Conservation (phyloP, 169 alveolate species). For the Eimeria zaria region DNA sequence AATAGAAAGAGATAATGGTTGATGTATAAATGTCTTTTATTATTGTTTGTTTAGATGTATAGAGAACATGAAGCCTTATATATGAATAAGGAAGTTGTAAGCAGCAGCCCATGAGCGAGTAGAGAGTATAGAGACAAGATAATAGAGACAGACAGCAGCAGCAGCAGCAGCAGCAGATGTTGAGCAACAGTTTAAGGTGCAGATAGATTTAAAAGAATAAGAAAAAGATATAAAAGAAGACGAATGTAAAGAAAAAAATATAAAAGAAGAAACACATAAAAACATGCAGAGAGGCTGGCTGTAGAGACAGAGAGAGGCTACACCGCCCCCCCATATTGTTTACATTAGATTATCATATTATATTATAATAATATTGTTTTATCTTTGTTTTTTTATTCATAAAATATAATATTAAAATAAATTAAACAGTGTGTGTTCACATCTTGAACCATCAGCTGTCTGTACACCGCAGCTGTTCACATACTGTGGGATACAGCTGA, state of each 20-base stretch:
- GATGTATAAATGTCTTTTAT: neutral
- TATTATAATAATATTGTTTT: neutral
- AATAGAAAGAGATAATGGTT: neutral
- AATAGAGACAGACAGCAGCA: neutral
- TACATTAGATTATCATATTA: neutral
- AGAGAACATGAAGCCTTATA: neutral
- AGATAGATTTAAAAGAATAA: neutral
- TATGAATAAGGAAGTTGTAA: too few species aligned
- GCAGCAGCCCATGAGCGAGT: too few species aligned
- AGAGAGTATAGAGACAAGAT: neutral
- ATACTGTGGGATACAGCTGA: conserved; percentile 26
- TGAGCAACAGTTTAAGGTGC: neutral
- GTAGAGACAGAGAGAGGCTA: neutral
- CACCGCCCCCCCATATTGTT: neutral
- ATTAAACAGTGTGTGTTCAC: neutral
- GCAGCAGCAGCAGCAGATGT: neutral
- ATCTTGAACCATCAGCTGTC: neutral
- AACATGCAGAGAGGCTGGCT: neutral
- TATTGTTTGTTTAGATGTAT: neutral
- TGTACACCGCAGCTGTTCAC: conserved; percentile 4
- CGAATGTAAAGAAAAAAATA: neutral
- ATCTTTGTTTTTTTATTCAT: neutral
- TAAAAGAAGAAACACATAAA: neutral
- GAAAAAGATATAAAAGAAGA: neutral
- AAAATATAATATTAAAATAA: neutral